phyloP scores from a whole-genome alignment of 208 protist genomes.

The Trypanosoma congolense region DNA sequence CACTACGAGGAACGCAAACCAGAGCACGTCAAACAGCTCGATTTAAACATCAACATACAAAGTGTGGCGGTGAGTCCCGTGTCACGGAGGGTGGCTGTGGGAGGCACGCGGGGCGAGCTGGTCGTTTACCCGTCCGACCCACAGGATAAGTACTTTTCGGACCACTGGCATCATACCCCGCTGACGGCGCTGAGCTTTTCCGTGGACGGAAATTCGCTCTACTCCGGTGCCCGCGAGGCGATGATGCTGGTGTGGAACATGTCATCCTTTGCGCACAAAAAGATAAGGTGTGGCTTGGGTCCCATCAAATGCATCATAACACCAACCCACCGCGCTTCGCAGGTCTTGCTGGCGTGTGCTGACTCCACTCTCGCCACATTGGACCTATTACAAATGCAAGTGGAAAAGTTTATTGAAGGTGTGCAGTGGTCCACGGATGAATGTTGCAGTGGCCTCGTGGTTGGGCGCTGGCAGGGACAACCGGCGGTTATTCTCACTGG shows the following conservation, averaged over 20 bases:
- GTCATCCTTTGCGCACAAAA: slow-evolving; percentile 51
- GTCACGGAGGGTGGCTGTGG: slow-evolving; percentile 44
- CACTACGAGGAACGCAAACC: slow-evolving; percentile 9
- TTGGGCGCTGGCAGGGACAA: slow-evolving; percentile 69
- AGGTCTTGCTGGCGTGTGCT: slow-evolving; percentile 62
- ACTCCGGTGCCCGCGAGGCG: slow-evolving; percentile 61
- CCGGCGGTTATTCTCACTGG: slow-evolving; percentile 74
- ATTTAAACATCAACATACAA: slow-evolving; percentile 44
- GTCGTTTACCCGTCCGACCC: slow-evolving; percentile 52
- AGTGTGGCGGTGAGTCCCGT: slow-evolving; percentile 57
- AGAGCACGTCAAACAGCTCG: slow-evolving; percentile 4
- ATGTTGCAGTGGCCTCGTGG: slow-evolving; percentile 60
- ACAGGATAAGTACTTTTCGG: slow-evolving; percentile 67
- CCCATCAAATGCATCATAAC: slow-evolving; percentile 38
- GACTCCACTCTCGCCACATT: slow-evolving; percentile 62
- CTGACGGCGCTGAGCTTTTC: slow-evolving; percentile 66
- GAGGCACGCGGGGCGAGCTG: slow-evolving; percentile 71
- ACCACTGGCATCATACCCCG: slow-evolving; percentile 89
- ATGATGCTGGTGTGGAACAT: slow-evolving; percentile 71
- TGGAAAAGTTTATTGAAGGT: slow-evolving; percentile 57
- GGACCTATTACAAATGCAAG: slow-evolving; percentile 61
- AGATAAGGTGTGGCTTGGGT: slow-evolving; percentile 40
- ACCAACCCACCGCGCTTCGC: slow-evolving; percentile 22
- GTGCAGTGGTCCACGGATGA: slow-evolving; percentile 77
- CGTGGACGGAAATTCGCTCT: slow-evolving; percentile 67